These are phyloP conservation scores for Mychonastes homosphaera DNA, from an alignment of 139 green algal species.

Conservation along the genomic window DNA sequence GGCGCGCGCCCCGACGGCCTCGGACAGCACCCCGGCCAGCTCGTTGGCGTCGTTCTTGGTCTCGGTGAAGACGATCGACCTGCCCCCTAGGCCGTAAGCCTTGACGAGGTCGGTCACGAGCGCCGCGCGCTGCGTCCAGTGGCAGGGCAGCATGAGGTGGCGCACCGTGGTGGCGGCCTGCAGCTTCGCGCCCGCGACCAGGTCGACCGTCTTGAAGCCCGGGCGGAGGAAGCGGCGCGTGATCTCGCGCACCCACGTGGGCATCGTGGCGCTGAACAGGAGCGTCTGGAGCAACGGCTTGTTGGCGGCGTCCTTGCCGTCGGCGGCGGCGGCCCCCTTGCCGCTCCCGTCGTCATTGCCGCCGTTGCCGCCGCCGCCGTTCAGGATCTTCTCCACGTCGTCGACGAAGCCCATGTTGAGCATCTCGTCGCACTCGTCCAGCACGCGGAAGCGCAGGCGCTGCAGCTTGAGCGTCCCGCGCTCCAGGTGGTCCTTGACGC, in stretches of 20 bases:
- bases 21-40: constrained; percentile 34
- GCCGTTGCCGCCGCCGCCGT: constrained; percentile 19
- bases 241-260: constrained; percentile 87
- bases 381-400: constrained; percentile 96
- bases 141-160: constrained; percentile 85
- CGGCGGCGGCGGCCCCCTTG: neutral
- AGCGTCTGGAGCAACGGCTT: constrained; percentile 76
- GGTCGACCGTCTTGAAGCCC: constrained; percentile 69
- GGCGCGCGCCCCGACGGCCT: constrained; percentile 16
- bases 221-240: constrained; percentile 69
- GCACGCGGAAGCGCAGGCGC: constrained; percentile 39
- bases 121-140: constrained; percentile 60
- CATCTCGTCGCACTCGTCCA: constrained; percentile 99
- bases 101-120: constrained; percentile 72
- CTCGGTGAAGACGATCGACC: constrained; percentile 93
- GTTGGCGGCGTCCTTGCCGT: neutral
- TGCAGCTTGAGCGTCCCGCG: constrained; percentile 69
- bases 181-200: constrained; percentile 79
- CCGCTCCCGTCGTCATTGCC: neutral
- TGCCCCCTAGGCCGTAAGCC: constrained; percentile 61
- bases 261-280: constrained; percentile 95
- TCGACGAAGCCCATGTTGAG: constrained; percentile 99
- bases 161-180: constrained; percentile 71
- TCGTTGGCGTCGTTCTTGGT: constrained; percentile 91
- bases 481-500: constrained; percentile 93